Conservation (phyloP, 768 basidiomycete species). For the Trametes sanguinea region DNA sequence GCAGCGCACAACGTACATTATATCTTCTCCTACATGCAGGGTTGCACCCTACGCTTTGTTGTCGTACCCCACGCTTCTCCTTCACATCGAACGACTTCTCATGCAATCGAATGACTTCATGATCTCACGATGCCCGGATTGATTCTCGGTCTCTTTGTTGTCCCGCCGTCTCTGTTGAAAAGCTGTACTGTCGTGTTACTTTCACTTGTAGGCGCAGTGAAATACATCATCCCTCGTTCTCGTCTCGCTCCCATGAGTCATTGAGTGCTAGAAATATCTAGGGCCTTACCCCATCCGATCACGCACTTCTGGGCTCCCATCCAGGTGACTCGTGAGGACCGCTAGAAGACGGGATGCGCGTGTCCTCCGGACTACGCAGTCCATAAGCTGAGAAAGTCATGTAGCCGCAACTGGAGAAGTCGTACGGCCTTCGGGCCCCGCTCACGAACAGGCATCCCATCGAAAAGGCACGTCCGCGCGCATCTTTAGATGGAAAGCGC, state of each 20-base stretch:
- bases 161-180: conserved; percentile 15
- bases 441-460: no score
- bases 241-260: not conserved
- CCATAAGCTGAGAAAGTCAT: no score
- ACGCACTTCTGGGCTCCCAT: no score
- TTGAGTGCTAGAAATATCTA: no score
- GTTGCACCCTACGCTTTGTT: conserved; percentile 18
- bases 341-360: no score
- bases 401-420: no score
- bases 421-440: no score
- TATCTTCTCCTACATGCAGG: conserved; percentile 12
- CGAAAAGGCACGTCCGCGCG: no score
- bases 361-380: no score
- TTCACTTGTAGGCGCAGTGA: conserved; percentile 17
- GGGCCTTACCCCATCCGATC: no score
- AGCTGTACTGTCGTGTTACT: conserved; percentile 20
- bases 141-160: conserved; percentile 10
- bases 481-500: not conserved
- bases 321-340: no score
- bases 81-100: conserved; percentile 17
- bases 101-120: conserved; percentile 18
- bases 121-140: conserved; percentile 18
- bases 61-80: conserved; percentile 12
- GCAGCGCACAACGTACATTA: conserved; percentile 28
- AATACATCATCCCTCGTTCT: not conserved